Evolutionary conservation across 2,329 filamentous ascomycete genomes (phyloP), one percentile per base, ranked within the genome.

Genomic region (Niveomyces coronatus): DNA sequence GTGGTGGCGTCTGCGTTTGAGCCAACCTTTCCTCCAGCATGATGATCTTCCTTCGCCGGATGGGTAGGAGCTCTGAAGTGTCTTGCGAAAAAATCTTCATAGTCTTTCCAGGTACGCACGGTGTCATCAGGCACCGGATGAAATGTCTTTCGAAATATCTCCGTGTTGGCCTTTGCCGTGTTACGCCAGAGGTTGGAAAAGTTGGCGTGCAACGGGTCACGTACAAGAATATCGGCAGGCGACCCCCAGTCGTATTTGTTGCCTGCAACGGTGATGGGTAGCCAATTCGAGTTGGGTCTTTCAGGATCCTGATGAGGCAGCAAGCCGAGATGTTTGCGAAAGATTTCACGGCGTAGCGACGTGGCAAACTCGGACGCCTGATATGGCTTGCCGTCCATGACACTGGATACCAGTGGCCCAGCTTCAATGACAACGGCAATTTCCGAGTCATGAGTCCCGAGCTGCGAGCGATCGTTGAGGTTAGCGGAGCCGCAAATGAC

Each of bases 351-450:
- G 16, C 89, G 82, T 9, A 95, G 78, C 1, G 81, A 85, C 5
- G 85, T 67, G 2, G 87, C 87, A 53, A 89, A 88, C 40, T 74
- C 71, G 8, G 79, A 79, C 7, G 85, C 89, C 22, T 68, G 71
- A 64, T 72, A 94, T 0, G 76, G 76, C 16, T 69, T 64, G 3
- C 85, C 84, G 45, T 80, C 71, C 84, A 94, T 93, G 43, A 59
- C 62, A 14, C 78, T 80, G 11, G 82, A 73, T 13, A 94, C 65
- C 2, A 77, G 65, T 1, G 79, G 74, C 2, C 76, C 73, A 54
- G 93, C 86, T 55, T 91, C 82, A 51, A 94, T 84, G 41, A 93
- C 71, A 46, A 93, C 82, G n/a, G 86, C 85, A 39, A 94, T 85
- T 56, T 94, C 87, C 1, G 79, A 85, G 61, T 94, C 87, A 59